Conservation (phyloP, 495 filamentous ascomycete species). For the Aspergillus funiculosus region DNA sequence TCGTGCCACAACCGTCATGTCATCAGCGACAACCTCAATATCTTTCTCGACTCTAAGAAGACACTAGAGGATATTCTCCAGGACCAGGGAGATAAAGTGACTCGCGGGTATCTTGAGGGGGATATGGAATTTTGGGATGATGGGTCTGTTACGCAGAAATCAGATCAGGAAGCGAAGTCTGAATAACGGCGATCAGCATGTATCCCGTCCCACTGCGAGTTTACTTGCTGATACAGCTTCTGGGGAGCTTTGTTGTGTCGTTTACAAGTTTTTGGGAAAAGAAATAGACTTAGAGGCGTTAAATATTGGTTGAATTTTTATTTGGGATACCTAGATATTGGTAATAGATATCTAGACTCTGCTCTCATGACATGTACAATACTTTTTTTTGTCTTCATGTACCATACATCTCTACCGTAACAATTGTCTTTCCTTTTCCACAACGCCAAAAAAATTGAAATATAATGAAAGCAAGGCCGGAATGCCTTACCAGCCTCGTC, state of each 20-base stretch:
- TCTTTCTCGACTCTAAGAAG: slow-evolving; percentile 39
- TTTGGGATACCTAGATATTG: slow-evolving; percentile 17
- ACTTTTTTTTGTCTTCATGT: slow-evolving; percentile 16
- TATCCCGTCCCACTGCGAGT: too few relatives aligned
- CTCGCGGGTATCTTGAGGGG: slow-evolving; percentile 39
- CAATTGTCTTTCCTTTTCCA: slow-evolving; percentile 9
- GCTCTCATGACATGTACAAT: slow-evolving; percentile 13
- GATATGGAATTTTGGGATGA: slow-evolving; percentile 69
- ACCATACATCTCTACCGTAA: slow-evolving; percentile 22
- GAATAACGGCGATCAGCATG: slow-evolving; percentile 9
- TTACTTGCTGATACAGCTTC: too few relatives aligned
- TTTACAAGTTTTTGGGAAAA: too few relatives aligned
- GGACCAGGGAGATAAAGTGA: slow-evolving; percentile 29
- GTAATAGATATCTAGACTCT: slow-evolving; percentile 15
- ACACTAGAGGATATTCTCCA: slow-evolving; percentile 35
- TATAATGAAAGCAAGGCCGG: slow-evolving; percentile 3
- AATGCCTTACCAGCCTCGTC: slow-evolving; percentile 57
- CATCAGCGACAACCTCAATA: slow-evolving; percentile 78
- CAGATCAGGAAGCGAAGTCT: slow-evolving; percentile 4
- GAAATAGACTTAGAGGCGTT: neutral
- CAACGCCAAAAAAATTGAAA: slow-evolving; percentile 15
- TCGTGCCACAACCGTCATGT: slow-evolving; percentile 78
- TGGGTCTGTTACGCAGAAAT: slow-evolving; percentile 34
- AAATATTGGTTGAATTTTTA: slow-evolving; percentile 2
- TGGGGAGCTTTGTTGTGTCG: too few relatives aligned